phyloP scores from a whole-genome alignment of 2,329 filamentous ascomycete genomes.

The Fusarium sp. region DNA sequence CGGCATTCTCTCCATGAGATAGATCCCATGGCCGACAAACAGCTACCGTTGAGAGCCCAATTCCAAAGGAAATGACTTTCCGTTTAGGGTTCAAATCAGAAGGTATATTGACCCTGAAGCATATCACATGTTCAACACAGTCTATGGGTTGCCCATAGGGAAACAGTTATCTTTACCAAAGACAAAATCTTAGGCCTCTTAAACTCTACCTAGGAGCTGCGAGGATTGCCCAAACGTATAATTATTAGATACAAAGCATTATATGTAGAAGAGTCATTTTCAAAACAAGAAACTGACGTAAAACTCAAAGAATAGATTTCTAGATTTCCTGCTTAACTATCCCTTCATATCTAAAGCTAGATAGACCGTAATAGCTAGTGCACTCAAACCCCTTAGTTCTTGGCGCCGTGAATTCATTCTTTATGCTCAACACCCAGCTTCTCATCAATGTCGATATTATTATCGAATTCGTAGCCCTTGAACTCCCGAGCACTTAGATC shows the following conservation, averaged over 20 bases:
- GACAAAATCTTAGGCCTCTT: accelerated
- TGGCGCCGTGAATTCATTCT: neutral
- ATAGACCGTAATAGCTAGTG: neutral
- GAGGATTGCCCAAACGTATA: accelerated
- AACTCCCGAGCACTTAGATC: neutral
- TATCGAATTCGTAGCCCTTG: neutral
- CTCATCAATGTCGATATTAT: neutral
- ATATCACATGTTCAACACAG: neutral
- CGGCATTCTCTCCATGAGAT: neutral
- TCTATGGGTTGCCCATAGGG: accelerated
- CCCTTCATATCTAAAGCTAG: accelerated
- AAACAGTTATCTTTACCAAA: neutral
- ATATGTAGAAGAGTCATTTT: accelerated
- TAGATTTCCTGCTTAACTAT: too few species aligned
- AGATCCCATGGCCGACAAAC: neutral
- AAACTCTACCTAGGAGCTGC: accelerated
- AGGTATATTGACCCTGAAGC: neutral
- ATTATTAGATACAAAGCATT: accelerated
- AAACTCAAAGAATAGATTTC: neutral
- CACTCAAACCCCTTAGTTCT: too few species aligned
- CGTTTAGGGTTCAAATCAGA: accelerated
- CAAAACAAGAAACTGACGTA: neutral
- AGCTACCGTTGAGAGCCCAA: neutral
- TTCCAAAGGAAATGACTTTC: neutral
- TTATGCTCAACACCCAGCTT: neutral